Evolutionary conservation across 169 alveolate species (phyloP), one percentile per base, ranked within the genome.

Genomic region (Sarcocystis neurona): DNA sequence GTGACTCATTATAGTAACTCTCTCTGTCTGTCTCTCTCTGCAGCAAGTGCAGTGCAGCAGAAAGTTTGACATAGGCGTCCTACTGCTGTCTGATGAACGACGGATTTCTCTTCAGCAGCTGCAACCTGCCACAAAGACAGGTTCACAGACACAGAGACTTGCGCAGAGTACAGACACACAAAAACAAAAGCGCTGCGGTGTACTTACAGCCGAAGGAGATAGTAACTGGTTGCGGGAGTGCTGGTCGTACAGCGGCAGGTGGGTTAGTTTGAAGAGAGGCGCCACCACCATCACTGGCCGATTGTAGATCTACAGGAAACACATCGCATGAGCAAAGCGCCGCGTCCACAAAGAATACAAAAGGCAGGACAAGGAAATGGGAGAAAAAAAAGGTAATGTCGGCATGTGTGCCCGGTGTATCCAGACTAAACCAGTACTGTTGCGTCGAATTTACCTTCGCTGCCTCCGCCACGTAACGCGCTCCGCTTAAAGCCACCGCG

Each of bases 211-310:
- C 30, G 77, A 72, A 39, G 87, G 87, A 18, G 87, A 75, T 12
- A 79, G 74, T 6, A 79, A 75, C 87, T 79, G 75, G 75, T 79
- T 79, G 41, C 70, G 63, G 66, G 70, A 44, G 48, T 79, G 87
- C 56, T 79, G 70, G 50, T 79, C 87, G 20, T 44, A 79, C 34
- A 79, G n/a, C 70, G 87, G 87, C 10, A 79, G 87, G 53, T 79
- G 63, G 0, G 87, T 79, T 56, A 79, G 75, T 32, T 79, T 79
- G 87, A 79, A 79, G 47, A 79, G 75, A 53, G 87, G 87, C 34
- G 87, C 87, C 32, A 79, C 87, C 4, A 48, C 87, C 41, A 79
- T 48, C n/a, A 79, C 50, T 30, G 87, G 87, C 27, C 53, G 47
- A 50, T 50, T 79, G 50, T 50, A 79, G 2, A 47, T 43, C 82